Conservation (phyloP, 768 basidiomycete species). For the Serendipita indica region DNA sequence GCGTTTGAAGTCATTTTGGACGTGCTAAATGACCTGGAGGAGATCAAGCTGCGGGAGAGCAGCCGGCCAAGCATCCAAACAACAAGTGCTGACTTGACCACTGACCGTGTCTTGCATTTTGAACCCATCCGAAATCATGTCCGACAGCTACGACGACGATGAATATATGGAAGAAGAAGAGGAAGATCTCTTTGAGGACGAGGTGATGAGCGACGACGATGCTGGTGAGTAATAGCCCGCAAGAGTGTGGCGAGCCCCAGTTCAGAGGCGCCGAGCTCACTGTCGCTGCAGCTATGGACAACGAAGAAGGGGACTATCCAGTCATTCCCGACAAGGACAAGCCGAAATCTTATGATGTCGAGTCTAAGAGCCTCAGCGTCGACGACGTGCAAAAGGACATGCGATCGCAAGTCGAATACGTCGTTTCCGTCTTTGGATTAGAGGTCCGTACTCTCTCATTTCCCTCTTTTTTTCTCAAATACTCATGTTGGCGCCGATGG, state of each 20-base stretch:
- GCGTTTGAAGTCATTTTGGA: background rate
- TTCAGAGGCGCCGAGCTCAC: constrained; percentile 9
- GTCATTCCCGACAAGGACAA: constrained; percentile 35
- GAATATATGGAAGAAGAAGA: constrained; percentile 15
- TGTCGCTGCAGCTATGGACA: constrained; percentile 16
- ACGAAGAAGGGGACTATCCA: constrained; percentile 42
- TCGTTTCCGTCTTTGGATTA: constrained; percentile 74
- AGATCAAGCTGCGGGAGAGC: background rate
- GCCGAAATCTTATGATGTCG: constrained; percentile 68
- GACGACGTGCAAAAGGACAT: constrained; percentile 64
- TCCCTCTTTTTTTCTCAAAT: background rate
- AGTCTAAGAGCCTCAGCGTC: constrained; percentile 64
- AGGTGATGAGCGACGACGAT: constrained; percentile 26
- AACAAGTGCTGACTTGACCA: background rate
- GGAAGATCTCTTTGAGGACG: constrained; percentile 32
- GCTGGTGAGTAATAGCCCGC: background rate
- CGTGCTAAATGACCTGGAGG: constrained; percentile 1
- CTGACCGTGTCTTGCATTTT: background rate
- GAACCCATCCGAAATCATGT: constrained; percentile 10
- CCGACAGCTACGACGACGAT: constrained; percentile 15
- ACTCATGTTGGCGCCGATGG: constrained; percentile 9
- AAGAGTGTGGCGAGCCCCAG: background rate
- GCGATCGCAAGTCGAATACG: constrained; percentile 66
- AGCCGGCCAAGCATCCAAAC: constrained; percentile 6
- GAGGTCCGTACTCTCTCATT: constrained; percentile 45